Base-by-base conservation (phyloP, 805 yeast genomes). In the Metschnikowia noctiluminum region DNA sequence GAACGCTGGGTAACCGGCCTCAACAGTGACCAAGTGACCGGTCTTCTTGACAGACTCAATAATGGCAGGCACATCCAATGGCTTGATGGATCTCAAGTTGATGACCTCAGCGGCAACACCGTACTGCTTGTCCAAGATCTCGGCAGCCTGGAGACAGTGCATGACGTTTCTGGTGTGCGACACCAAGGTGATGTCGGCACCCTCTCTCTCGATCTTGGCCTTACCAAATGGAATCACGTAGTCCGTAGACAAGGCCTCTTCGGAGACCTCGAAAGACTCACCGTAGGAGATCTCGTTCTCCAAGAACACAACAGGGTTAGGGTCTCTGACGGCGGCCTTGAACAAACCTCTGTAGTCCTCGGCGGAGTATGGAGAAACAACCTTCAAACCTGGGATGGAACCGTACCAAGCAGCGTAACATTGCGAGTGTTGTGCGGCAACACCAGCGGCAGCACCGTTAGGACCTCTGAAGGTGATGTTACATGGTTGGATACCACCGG, bases 401-500 rank as follows among this genome's bases (percentile, higher is more conserved):
- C 97, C 98, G 75, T 94, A 94, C 99, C 99, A 94, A 46, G 97
- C 90, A 48, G 96, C 80, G 71, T 83, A 94, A 76, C 90, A 96
- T 77, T 94, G 99, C 28, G 99, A 94, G 77, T 94, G 99, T 76
- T 94, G 99, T 51, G 99, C 99, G 62, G 82, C 99, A 61, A 94
- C 99, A 82, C 98, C 98, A 43, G 97, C 97, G 60, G 99, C 97
- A 43, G 99, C 97, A 74, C 99, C 99, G 73, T 94, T 94, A 54
- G 99, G 98, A 64, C 99, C 99, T 76, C 99, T 86, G 80, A 94
- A 94, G 47, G 96, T 91, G 66, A 92, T 89, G 74, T 89, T 91
- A 79, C 97, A 91, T 55, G 92, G 92, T 74, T 91, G 97, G 55
- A 84, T 87, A 79, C 99, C 99, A 70, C 99, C 99, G 56, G 97